Evolutionary conservation across 495 filamentous ascomycete species (phyloP).

Genomic region (Penicillium riverlandense): DNA sequence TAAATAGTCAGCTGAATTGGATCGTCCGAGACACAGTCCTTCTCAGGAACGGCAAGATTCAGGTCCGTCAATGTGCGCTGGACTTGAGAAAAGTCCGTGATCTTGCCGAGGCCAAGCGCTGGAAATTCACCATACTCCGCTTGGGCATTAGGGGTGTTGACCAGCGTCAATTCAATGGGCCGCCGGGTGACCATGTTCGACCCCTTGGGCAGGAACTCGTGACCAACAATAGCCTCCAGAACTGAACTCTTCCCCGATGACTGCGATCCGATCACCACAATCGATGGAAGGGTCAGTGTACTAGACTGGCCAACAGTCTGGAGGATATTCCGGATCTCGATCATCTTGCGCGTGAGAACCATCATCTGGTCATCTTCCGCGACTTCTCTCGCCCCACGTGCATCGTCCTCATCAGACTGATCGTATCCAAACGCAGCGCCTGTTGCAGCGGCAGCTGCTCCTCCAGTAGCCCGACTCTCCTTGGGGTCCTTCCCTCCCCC

Average conservation of each 20-base stretch:
- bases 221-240: constrained; percentile 92
- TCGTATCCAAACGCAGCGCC: constrained; percentile 75
- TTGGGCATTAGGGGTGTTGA: constrained; percentile 89
- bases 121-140: constrained; percentile 96
- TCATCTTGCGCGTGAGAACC: constrained; percentile 98
- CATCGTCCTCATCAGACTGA: constrained; percentile 63
- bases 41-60: constrained; percentile 84
- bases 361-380: constrained; percentile 99
- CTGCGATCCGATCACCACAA: constrained; percentile 97
- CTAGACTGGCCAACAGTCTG: constrained; percentile 86
- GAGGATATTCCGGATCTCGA: constrained; percentile 90
- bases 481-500: constrained; percentile 51
- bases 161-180: constrained; percentile 92
- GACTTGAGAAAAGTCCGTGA: constrained; percentile 88
- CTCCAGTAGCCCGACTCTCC: constrained; percentile 51
- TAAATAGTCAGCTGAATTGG: constrained; percentile 94
- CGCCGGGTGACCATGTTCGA: constrained; percentile 97
- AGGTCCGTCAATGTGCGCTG: constrained; percentile 92
- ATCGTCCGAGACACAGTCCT: constrained; percentile 89
- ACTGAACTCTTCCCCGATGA: constrained; percentile 98
- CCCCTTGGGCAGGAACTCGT: constrained; percentile 96
- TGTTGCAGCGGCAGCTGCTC: constrained; percentile 47
- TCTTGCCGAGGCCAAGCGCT: constrained; percentile 79
- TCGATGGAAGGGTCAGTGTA: constrained; percentile 81
- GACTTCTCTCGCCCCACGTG: constrained; percentile 49